A percentile compares a stretch with the other conserved stretches of the same genome.
These are phyloP conservation scores for Yamadazyma taylorii DNA, from an alignment of 1,139 yeast species.

Conservation along the genomic window DNA sequence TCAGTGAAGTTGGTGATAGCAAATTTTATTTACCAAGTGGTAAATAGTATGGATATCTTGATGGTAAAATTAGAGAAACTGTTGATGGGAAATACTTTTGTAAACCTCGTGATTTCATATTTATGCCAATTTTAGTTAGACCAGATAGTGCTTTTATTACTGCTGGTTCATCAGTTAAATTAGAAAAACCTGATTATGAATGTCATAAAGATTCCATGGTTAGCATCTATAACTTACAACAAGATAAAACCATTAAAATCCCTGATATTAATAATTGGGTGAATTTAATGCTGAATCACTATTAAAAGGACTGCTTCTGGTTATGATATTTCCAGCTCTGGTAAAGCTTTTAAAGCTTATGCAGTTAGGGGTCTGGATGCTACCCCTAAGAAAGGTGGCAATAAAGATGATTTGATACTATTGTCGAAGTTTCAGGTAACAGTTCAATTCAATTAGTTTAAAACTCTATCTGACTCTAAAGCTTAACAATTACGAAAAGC, in stretches of 20 bases:
- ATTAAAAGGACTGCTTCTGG: constrained; percentile 17
- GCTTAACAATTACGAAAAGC: too few relatives aligned
- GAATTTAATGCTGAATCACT: constrained; percentile 15
- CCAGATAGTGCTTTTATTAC: constrained; percentile 28
- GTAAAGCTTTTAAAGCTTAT: constrained; percentile 16
- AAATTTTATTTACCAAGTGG: constrained; percentile 32
- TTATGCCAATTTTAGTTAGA: constrained; percentile 32
- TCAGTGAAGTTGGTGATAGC: constrained; percentile 33
- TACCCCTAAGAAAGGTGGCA: constrained; percentile 15
- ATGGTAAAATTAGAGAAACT: constrained; percentile 28
- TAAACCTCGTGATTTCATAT: constrained; percentile 30
- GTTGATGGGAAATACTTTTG: constrained; percentile 24
- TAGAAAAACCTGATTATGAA: constrained; percentile 21
- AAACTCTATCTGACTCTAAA: too few relatives aligned
- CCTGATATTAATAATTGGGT: constrained; percentile 22
- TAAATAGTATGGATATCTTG: constrained; percentile 35
- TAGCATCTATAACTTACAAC: constrained; percentile 19
- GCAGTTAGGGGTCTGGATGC: constrained; percentile 19
- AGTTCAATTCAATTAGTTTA: constrained; percentile 16
- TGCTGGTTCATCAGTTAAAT: constrained; percentile 19
- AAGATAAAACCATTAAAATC: constrained; percentile 15
- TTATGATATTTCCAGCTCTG: constrained; percentile 16
- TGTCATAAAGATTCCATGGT: constrained; percentile 23
- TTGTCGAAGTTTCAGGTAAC: constrained; percentile 18
- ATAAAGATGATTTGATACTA: constrained; percentile 18